phyloP scores from a whole-genome alignment of 1,284 basidiomycete genomes.

The Malassezia obtusa region DNA sequence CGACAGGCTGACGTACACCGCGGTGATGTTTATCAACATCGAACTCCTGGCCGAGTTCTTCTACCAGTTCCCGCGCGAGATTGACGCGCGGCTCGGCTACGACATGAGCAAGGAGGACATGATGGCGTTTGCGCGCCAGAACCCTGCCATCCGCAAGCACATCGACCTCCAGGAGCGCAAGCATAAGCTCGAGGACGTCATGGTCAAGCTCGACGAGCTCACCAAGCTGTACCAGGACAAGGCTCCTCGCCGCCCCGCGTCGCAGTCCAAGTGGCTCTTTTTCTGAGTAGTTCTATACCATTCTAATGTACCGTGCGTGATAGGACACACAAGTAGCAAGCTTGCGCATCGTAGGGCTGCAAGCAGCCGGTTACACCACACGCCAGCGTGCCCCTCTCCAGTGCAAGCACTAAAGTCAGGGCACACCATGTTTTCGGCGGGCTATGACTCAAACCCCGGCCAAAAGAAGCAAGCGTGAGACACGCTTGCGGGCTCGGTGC shows the following conservation, averaged over 20 bases:
- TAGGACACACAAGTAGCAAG: background rate
- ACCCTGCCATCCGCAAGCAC: conserved; percentile 72
- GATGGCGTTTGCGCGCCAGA: conserved; percentile 81
- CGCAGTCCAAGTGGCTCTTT: conserved; percentile 30
- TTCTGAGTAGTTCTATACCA: conserved; percentile 23
- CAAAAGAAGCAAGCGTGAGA: background rate
- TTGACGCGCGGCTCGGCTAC: conserved; percentile 86
- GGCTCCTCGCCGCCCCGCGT: conserved; percentile 11
- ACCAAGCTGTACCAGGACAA: conserved; percentile 48
- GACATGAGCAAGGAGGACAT: conserved; percentile 80
- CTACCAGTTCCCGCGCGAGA: conserved; percentile 96
- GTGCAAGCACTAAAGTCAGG: conserved; percentile 6
- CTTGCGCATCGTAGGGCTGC: background rate
- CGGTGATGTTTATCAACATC: conserved; percentile 85
- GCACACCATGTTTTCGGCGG: conserved; percentile 14
- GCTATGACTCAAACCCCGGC: conserved; percentile 23
- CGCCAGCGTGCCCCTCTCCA: conserved; percentile 9
- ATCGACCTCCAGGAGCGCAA: conserved; percentile 94
- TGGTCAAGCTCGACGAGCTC: conserved; percentile 46
- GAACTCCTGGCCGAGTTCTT: conserved; percentile 96
- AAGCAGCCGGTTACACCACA: background rate
- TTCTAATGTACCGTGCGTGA: background rate
- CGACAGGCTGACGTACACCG: conserved; percentile 90
- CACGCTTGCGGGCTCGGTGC: conserved; percentile 14
- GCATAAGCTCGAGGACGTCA: conserved; percentile 64